Evolutionary conservation across 1,284 basidiomycete species (phyloP).

Genomic region (Heterobasidion annosum): DNA sequence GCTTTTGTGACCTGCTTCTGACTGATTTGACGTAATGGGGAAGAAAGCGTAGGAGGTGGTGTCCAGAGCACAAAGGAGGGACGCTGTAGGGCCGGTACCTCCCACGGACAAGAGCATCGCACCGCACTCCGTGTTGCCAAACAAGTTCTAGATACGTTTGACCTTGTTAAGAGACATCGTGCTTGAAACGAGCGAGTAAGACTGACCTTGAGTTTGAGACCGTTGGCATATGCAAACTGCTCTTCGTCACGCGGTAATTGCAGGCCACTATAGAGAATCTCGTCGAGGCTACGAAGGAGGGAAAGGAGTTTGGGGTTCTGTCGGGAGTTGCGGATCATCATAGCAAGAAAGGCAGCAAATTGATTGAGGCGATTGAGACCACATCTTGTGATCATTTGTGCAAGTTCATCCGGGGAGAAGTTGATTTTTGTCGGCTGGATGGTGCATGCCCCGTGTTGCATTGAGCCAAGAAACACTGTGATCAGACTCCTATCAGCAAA

Average conservation of each 20-base stretch:
- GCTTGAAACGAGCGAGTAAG: constrained; percentile 8
- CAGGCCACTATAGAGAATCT: constrained; percentile 55
- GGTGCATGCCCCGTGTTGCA: constrained; percentile 64
- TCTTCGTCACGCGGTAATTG: constrained; percentile 55
- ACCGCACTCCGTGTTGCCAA: constrained; percentile 66
- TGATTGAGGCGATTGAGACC: constrained; percentile 63
- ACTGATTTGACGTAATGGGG: constrained; percentile 30
- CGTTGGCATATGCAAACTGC: constrained; percentile 48
- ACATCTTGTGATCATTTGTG: constrained; percentile 60
- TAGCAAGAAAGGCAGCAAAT: constrained; percentile 57
- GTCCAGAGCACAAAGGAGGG: constrained; percentile 43
- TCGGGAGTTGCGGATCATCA: constrained; percentile 52
- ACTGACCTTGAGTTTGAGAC: constrained; percentile 45
- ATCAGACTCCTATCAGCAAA: no score
- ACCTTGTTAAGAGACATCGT: constrained; percentile 4
- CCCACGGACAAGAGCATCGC: constrained; percentile 50
- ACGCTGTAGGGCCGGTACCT: constrained; percentile 32
- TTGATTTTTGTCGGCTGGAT: constrained; percentile 56
- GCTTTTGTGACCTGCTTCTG: constrained; percentile 39
- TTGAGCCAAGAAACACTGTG: constrained; percentile 53
- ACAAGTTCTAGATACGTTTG: constrained; percentile 41
- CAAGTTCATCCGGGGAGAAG: constrained; percentile 60
- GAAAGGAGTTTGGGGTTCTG: constrained; percentile 51
- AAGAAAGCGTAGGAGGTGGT: constrained; percentile 51
- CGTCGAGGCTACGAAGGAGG: constrained; percentile 44